Base-by-base conservation (phyloP, 108 stramenopile genomes). In the Fragilaria crotonensis region DNA sequence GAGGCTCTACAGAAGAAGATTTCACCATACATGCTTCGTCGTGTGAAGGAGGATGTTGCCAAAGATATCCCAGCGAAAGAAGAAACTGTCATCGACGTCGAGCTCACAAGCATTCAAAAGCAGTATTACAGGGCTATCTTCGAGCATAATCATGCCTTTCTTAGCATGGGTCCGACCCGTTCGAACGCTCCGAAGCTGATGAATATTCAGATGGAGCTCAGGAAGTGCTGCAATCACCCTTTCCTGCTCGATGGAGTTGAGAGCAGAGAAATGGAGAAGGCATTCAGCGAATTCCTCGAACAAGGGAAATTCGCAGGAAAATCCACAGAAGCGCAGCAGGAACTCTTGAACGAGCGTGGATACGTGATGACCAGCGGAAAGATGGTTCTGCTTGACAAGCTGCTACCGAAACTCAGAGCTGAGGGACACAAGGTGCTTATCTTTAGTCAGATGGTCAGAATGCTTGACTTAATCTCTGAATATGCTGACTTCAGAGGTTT, bases 221-320 rank as follows among this genome's bases (percentile, higher is more conserved):
- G 99, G 45, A 99, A 99, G 76, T 93, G 92, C 66, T 98, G 97
- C 84, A 99, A 99, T 76, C 99, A 99, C 72, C 99, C 99, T 22
- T 98, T 83, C 73, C 71, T 99, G 22, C 74, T 98, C 25, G 85
- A 85, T 20, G 97, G 97, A 11, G 90, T 97, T 7, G 96, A 98
- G 57, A 83, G 94, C 20, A 72, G 90, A 59, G 97, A 98, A 68
- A 72, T 83, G 48, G 95, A 94, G 18, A 87, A 79, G 23, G 72
- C 93, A 20, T 85, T 70, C 41, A 78, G 81, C 46, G 84, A 87
- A 55, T 73, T 93, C 27, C 63, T 73, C 5, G 73, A 68, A 27
- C 68, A 45, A 22, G 90, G 84, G 19, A 66, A 68, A n/a, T 78
- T 90, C 51, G 78, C 84, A 46, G 79, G 78, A 22, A 89, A 83